Evolutionary conservation across 768 basidiomycete species (phyloP).

Genomic region (Mycena belliarum): DNA sequence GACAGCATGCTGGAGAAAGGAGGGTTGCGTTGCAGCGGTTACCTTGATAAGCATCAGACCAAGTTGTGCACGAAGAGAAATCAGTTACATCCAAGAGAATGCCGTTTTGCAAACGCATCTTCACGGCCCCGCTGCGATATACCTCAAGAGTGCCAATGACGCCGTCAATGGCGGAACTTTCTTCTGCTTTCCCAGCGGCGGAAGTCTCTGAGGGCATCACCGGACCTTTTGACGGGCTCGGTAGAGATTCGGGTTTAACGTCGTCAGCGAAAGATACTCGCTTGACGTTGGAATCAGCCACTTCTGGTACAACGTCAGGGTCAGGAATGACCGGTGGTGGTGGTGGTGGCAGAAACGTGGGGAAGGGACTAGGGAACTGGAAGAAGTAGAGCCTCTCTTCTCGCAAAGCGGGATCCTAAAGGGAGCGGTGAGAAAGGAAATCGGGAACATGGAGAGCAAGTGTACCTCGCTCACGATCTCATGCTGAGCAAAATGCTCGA

Average conservation of each 20-base stretch:
- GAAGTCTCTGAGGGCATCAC: slow-evolving; percentile 27
- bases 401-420: slow-evolving; percentile 49
- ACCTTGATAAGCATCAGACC: slow-evolving; percentile 49
- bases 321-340: no score
- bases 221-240: slow-evolving; percentile 25
- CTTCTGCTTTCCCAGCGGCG: slow-evolving; percentile 29
- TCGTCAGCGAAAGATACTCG: slow-evolving; percentile 69
- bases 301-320: slow-evolving; percentile 35
- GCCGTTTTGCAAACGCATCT: slow-evolving; percentile 80
- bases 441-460: background rate
- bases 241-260: slow-evolving; percentile 49
- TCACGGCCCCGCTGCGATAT: slow-evolving; percentile 82
- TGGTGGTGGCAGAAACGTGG: slow-evolving; percentile 53
- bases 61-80: background rate
- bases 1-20: slow-evolving; percentile 87
- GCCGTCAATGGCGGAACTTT: slow-evolving; percentile 59
- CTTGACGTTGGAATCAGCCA: slow-evolving; percentile 35
- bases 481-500: slow-evolving; percentile 63
- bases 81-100: slow-evolving; percentile 78
- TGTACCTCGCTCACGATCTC: slow-evolving; percentile 41
- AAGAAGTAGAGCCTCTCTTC: slow-evolving; percentile 83
- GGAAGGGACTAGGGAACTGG: slow-evolving; percentile 88
- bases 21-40: slow-evolving; percentile 77
- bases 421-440: background rate
- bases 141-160: slow-evolving; percentile 83